A percentile compares a stretch with the other conserved stretches of the same genome.
Conservation (phyloP, 257 asterid genomes). For the Solanum tacnaense region DNA sequence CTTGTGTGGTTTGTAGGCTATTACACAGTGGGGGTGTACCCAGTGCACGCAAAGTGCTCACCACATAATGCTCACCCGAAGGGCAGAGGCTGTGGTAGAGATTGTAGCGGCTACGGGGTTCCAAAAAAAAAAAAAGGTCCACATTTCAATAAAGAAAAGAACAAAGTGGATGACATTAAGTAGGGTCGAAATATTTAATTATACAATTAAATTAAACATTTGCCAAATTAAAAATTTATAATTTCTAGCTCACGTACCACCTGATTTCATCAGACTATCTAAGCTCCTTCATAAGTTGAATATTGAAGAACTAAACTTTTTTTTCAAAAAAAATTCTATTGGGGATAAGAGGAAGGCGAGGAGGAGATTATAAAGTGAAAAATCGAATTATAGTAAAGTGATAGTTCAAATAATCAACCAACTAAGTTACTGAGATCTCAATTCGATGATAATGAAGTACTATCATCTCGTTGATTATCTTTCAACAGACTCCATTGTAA, state of each 20-base stretch:
- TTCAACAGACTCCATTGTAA: neutral
- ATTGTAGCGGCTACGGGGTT: too few species aligned
- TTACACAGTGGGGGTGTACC: too few species aligned
- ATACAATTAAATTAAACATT: neutral
- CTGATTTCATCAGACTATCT: neutral
- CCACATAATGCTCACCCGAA: too few species aligned
- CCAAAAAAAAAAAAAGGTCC: neutral
- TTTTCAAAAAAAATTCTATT: too few species aligned
- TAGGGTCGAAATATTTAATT: neutral
- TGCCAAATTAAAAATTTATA: neutral
- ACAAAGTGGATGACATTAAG: neutral
- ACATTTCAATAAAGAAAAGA: neutral
- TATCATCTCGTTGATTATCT: neutral
- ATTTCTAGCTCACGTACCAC: neutral
- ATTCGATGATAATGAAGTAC: too few species aligned
- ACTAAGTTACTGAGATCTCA: neutral
- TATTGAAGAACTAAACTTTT: neutral
- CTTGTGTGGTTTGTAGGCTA: too few species aligned
- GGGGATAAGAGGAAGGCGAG: neutral
- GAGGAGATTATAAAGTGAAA: neutral
- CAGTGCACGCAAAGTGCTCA: too few species aligned
- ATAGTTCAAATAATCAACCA: neutral
- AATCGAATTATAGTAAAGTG: rapidly evolving
- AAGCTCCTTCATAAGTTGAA: neutral
- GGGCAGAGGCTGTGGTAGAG: too few species aligned